Evolutionary conservation across 75 land plant species (phyloP), one percentile per base, ranked within the genome.

Genomic region (Adiantum capillusveneris): DNA sequence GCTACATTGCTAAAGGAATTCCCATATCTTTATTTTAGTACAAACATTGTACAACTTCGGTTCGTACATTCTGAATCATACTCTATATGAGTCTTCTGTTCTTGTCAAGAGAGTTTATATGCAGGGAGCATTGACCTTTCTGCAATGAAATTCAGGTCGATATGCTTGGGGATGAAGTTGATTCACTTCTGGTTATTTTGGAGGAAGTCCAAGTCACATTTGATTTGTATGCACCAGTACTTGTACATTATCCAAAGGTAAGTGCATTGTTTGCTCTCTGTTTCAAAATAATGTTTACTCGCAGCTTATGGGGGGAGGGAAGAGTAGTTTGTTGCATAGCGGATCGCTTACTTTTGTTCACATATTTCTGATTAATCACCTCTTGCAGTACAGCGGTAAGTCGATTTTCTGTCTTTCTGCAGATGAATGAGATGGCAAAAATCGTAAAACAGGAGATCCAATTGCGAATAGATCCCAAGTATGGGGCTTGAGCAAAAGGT

Each of bases 121-220:
- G n/a, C n/a, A n/a, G n/a, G n/a, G n/a, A n/a, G 6, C 18, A 22
- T 64, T 20, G 16, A 29, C 57, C 39, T 5, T 12, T n/a, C n/a
- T n/a, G n/a, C n/a, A n/a, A n/a, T n/a, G n/a, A n/a, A n/a, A n/a
- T n/a, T n/a, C 62, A 75, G 85, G 85, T 82, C 22, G 85, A 82
- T 68, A 49, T 78, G 57, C 63, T 82, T 22, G 85, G 76, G 1
- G 85, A 82, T 75, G 73, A 82, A 69, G 82, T 82, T 58, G 85
- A 82, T 52, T 17, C 31, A 1, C 82, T 82, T 61, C 46, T 71
- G 9, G 29, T 44, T 48, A 64, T 82, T 22, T 67, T 82, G 44
- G 62, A 72, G 57, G 79, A 65, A 45, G 59, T 70, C 29, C 62
- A 75, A 62, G 11, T 41, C 11, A 74, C 58, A 14, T 69, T 82